Conservation (phyloP, 2,329 filamentous ascomycete species). For the Alternaria infectoria region DNA sequence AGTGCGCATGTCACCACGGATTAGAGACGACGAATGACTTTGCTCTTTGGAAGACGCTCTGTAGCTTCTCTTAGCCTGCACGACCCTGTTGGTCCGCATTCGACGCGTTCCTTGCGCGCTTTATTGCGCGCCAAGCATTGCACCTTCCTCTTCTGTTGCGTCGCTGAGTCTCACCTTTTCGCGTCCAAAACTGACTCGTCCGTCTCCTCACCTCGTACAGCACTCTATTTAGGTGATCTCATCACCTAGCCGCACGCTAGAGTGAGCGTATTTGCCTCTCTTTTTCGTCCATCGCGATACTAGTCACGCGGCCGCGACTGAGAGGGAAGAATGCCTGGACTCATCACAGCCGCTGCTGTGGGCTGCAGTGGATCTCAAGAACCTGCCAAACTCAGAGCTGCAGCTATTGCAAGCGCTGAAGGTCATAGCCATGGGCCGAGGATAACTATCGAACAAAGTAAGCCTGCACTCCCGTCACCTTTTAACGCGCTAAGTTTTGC, state of each 20-base stretch:
- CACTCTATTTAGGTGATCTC: not conserved
- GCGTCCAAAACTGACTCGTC: not conserved
- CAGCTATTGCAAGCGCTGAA: too few species aligned
- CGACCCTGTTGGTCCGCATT: not conserved
- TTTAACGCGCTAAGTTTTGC: too few species aligned
- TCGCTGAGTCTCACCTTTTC: not conserved
- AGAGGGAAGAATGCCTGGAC: too few species aligned
- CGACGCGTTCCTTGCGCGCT: not conserved
- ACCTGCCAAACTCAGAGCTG: too few species aligned
- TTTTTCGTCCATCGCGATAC: not conserved
- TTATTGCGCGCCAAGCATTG: not conserved
- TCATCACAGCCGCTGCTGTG: too few species aligned
- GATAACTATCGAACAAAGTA: too few species aligned
- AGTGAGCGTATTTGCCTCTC: not conserved
- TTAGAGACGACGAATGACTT: not conserved
- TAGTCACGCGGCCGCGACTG: not conserved
- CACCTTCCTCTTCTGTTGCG: not conserved
- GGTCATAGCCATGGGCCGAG: too few species aligned
- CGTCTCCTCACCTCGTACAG: not conserved
- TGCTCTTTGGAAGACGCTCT: not conserved
- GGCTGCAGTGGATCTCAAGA: too few species aligned
- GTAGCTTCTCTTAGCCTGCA: not conserved
- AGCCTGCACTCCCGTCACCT: too few species aligned
- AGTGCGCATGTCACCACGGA: not conserved
- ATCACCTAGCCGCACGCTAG: rapidly evolving